These are phyloP conservation scores for Gnetum montanum DNA, from an alignment of 75 land plant species.

Conservation along the genomic window DNA sequence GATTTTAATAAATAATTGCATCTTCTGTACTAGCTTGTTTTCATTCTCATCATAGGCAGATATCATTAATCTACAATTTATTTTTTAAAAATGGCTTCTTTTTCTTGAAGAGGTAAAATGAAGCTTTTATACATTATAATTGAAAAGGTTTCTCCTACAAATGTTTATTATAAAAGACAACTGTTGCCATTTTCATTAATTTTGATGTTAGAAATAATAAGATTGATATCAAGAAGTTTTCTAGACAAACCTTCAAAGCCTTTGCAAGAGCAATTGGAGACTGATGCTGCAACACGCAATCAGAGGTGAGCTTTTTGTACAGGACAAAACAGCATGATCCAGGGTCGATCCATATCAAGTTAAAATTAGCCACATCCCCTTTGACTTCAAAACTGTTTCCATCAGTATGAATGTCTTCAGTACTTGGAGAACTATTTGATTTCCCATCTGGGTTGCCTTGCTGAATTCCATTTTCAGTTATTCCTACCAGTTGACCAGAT, in stretches of 20 bases:
- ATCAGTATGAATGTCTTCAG: neutral
- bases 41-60: too few relatives aligned
- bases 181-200: too few relatives aligned
- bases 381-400: neutral
- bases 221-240: too few relatives aligned
- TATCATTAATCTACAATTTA: too few relatives aligned
- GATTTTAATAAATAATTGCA: too few relatives aligned
- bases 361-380: conserved; percentile 17
- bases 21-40: too few relatives aligned
- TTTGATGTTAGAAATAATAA: too few relatives aligned
- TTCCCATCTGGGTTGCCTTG: neutral
- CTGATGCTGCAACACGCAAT: conserved; percentile 61
- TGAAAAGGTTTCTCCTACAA: too few relatives aligned
- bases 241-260: conserved; percentile 75
- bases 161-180: too few relatives aligned
- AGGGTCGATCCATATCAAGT: conserved; percentile 82
- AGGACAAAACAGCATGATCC: conserved; percentile 67
- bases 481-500: conserved; percentile 26
- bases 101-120: too few relatives aligned
- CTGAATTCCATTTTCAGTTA: neutral
- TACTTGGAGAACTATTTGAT: neutral
- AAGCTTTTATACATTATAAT: too few relatives aligned
- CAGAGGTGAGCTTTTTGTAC: conserved; percentile 47
- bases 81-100: too few relatives aligned
- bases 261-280: conserved; percentile 90